Evolutionary conservation across 108 stramenopile species (phyloP).

Genomic region (Cyclostephanos invisitatus): DNA sequence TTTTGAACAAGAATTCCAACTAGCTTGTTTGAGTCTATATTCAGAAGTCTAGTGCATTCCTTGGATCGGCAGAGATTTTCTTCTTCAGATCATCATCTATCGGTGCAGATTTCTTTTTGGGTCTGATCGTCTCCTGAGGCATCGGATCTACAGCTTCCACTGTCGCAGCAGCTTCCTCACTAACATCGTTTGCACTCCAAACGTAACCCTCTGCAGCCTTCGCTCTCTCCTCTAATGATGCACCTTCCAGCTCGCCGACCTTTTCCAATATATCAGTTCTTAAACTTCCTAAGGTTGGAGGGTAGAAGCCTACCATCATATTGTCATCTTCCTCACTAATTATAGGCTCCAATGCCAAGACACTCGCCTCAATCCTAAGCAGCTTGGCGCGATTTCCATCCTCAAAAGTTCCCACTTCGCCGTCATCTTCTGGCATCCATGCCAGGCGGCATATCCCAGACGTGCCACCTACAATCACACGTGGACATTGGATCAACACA

Average conservation of each 20-base stretch:
- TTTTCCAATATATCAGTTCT: conserved; percentile 80
- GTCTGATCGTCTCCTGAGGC: neutral
- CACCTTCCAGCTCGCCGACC: conserved; percentile 69
- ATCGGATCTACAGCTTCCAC: conserved; percentile 9
- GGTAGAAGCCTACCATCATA: conserved; percentile 74
- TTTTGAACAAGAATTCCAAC: neutral
- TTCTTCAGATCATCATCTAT: conserved; percentile 26
- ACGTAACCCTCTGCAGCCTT: conserved; percentile 38
- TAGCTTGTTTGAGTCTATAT: neutral
- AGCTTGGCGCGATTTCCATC: conserved; percentile 51
- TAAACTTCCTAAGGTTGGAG: conserved; percentile 74
- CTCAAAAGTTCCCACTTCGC: conserved; percentile 34
- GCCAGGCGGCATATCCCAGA: conserved; percentile 76
- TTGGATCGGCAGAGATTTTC: conserved; percentile 43
- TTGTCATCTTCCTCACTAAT: conserved; percentile 61
- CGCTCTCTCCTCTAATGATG: conserved; percentile 39
- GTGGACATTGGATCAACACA: conserved; percentile 72
- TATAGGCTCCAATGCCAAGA: conserved; percentile 75
- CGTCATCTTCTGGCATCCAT: conserved; percentile 80
- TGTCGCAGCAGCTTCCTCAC: neutral
- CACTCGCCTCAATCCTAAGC: conserved; percentile 78
- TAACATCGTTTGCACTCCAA: conserved; percentile 9
- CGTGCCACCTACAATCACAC: conserved; percentile 59
- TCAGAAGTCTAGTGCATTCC: conserved; percentile 49
- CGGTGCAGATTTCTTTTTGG: conserved; percentile 19